Conservation (phyloP, 2,329 filamentous ascomycete genomes). For the Incumbomyces delicatus region DNA sequence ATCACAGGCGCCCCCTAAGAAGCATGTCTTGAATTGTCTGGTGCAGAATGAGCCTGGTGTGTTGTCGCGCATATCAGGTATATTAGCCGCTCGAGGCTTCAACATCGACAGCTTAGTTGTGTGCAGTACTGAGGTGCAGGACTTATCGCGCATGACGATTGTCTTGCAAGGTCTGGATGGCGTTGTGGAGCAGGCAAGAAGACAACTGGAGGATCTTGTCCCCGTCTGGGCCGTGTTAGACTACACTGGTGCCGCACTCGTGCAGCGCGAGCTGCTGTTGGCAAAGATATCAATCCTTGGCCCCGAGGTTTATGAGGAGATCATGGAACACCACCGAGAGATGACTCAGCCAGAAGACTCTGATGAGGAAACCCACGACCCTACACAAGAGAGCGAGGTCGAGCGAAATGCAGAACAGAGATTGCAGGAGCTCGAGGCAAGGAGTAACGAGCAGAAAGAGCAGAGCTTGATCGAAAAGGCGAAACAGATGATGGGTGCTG, state of each 20-base stretch:
- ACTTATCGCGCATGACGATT: conserved; percentile 97
- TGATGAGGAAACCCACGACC: conserved; percentile 22
- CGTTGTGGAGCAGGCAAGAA: conserved; percentile 90
- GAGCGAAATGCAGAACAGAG: conserved; percentile 24
- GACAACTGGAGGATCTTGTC: conserved; percentile 91
- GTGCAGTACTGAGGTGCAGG: conserved; percentile 93
- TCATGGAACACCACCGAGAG: conserved; percentile 89
- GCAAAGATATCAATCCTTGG: conserved; percentile 96
- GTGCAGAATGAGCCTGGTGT: conserved; percentile 99
- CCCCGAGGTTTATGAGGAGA: conserved; percentile 95
- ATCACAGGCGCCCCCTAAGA: conserved; percentile 73
- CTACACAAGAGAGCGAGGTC: conserved; percentile 26
- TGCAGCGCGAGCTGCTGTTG: conserved; percentile 88
- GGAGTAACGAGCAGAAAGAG: conserved; percentile 21
- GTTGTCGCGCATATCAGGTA: conserved; percentile 88
- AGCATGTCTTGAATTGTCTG: conserved; percentile 94
- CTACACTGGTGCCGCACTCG: conserved; percentile 84
- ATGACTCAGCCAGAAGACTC: conserved; percentile 50
- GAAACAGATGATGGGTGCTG: conserved; percentile 21
- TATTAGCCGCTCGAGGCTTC: conserved; percentile 90
- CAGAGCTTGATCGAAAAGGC: conserved; percentile 15
- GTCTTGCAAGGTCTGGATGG: conserved; percentile 93
- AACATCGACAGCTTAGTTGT: conserved; percentile 98
- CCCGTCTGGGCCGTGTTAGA: conserved; percentile 97
- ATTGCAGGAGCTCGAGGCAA: conserved; percentile 30